Evolutionary conservation across 1,284 basidiomycete species (phyloP), one percentile per base, ranked within the genome.

Genomic region (Schizophyllum amplum): DNA sequence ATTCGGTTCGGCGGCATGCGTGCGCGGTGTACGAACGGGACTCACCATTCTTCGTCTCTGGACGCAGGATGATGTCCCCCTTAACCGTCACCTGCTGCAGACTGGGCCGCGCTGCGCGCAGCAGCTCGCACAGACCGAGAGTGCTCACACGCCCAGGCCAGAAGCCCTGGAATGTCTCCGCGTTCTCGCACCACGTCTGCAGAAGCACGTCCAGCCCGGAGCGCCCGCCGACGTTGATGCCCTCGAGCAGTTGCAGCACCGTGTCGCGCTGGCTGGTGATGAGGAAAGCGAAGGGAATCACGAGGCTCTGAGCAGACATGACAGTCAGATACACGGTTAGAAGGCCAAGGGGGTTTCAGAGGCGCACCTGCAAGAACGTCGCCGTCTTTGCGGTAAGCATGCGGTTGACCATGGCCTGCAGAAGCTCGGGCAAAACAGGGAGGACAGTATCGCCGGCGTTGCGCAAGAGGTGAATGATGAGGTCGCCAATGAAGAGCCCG

Each of bases 241-340:
- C 74, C 62, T 92, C 87, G 27, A 97, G 78, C 24, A 95, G 77
- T 17, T 80, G 73, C 21, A 97, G 75, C 1, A 93, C 86, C 0
- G 83, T 84, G 63, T 91, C 85, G 25, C 83, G 82, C 68, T 95
- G 87, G 61, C 86, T 86, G 63, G 92, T 86, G 64, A 98, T 86
- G 23, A 99, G 77, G 75, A 94, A 98, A 0, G 94, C 92, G 67
- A 98, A 92, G 0, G 96, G 97, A 25, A 98, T 77, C 56, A 97
- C 81, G 25, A 99, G 78, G 64, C 89, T 92, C 86, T 92, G 58
- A 27, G 55, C 23, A 55, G n/a, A n/a, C n/a, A n/a, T n/a, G n/a
- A n/a, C n/a, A n/a, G n/a, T n/a, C n/a, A n/a, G n/a, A n/a, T n/a
- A n/a, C n/a, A n/a, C n/a, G n/a, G n/a, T n/a, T n/a, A n/a, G n/a